Base-by-base conservation (phyloP, 2,329 filamentous ascomycete species). In the Aspergillus hortae region DNA sequence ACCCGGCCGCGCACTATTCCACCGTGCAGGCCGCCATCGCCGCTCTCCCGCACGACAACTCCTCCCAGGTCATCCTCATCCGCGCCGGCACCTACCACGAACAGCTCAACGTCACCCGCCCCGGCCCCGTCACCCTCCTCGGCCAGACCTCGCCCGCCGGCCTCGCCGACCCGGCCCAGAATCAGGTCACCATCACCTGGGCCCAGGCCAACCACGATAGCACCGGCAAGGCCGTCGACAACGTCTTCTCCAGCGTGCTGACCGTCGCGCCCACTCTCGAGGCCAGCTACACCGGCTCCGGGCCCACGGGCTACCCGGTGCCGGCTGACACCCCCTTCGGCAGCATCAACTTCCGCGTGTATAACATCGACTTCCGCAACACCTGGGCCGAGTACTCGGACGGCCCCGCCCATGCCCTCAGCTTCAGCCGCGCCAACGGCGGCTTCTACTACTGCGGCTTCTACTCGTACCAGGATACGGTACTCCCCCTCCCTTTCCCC, bases 401-500 rank as follows among this genome's bases (percentile, higher is more conserved):
- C 33, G 83, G 83, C 0, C 85, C 84, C 0, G 75, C 79, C 3
- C 77, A 86, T 38, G 84, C 85, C 0, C 61, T 87, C 6, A 82
- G 79, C 15, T 74, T 86, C 4, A 81, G 80, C 55, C 79, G 82
- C 42, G 83, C 85, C 0, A 88, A 88, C 62, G 78, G 82, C 0
- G 83, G 83, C 0, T 88, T 88, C 63, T 88, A 88, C 63, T 80
- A 80, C 44, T 84, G 81, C 44, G 82, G 84, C 0, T 82, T 88
- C 59, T 84, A 85, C 61, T 84, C 80, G 52, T 88, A 84, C 61
- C 85, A 88, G 67, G 85, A 88, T 56, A 88, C 85, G 6, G 82
- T 69, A 61, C 35, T 7, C 11, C 38, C 40, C 15, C 4, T 23
- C 32, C 17, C 19, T 35, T n/a, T 5, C 32, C 21, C 9, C 12